Base-by-base conservation (phyloP, 768 basidiomycete species). In the Paxillus rubicundulus region DNA sequence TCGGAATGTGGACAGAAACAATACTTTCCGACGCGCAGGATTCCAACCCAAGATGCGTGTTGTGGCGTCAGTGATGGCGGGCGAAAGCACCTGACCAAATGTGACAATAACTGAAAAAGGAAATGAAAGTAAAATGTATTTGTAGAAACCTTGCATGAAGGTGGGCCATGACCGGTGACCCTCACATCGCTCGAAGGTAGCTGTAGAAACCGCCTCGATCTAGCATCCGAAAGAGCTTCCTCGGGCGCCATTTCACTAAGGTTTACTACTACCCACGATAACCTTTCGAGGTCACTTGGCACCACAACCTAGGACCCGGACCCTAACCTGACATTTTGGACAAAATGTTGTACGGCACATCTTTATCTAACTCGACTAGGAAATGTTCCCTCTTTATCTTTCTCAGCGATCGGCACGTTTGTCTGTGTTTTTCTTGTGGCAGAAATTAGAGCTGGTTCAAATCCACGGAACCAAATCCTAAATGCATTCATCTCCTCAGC, bases 11-110 rank as follows among this genome's bases (percentile, higher is more conserved):
- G 65, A 65, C 58, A 63, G 54, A 60, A 61, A 54, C 57, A 53
- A 67, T 61, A 66, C 61, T 57, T 67, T 65, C 65, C 62, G 67
- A 67, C 62, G 61, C 56, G 9, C 52, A 51, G 33, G 49, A 54
- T n/a, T n/a, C n/a, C n/a, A 42, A 20, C 38, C 30, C 30, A 30
- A 55, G 68, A 68, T 70, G 64, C 66, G 64, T 70, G 68, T 70
- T 70, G 67, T 68, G 67, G 69, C 67, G 67, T 62, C 66, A 68
- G 50, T 70, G 66, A 70, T 68, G 68, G 66, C 61, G 64, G 63
- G 63, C 48, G 54, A 62, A 65, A 66, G 60, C 64, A 65, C 58
- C 59, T 67, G 62, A 67, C 63, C 50, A 58, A 57, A 60, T 53
- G 42, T 56, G 66, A 58, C 48, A 16, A 44, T 40, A 18, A 18